Evolutionary conservation across 371 early-diverging fungal genomes (phyloP).

Genomic region (Phascolomyces articulosus): DNA sequence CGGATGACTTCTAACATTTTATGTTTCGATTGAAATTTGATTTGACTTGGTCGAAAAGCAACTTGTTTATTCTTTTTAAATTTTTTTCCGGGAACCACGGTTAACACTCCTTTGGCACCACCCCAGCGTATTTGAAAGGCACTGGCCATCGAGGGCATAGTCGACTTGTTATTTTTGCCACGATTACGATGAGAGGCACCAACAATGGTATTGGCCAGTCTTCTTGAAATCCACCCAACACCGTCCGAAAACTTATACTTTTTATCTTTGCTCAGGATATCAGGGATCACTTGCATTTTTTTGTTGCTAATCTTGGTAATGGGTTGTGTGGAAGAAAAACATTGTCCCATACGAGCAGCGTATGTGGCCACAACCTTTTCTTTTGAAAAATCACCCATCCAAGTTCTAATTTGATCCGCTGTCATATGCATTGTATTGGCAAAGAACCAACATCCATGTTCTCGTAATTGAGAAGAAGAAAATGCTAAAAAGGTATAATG

Average conservation of each 20-base stretch:
- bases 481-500: constrained; percentile 74
- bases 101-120: constrained; percentile 76
- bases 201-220: constrained; percentile 32
- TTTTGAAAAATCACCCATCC: constrained; percentile 72
- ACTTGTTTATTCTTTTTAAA: constrained; percentile 29
- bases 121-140: constrained; percentile 80
- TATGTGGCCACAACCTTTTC: constrained; percentile 65
- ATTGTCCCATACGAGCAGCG: constrained; percentile 67
- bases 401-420: constrained; percentile 49
- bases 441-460: constrained; percentile 80
- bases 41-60: constrained; percentile 63
- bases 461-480: constrained; percentile 63
- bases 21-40: constrained; percentile 60
- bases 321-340: constrained; percentile 61
- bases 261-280: constrained; percentile 55
- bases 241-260: constrained; percentile 72
- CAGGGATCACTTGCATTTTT: constrained; percentile 48
- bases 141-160: constrained; percentile 45
- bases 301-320: constrained; percentile 25
- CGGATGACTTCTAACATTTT: constrained; percentile 57
- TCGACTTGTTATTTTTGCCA: constrained; percentile 16
- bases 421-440: constrained; percentile 30
- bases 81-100: constrained; percentile 16
- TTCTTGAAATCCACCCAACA: constrained; percentile 64
- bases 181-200: not conserved